Percentiles rank a stretch among this genome's conserved stretches.
These are phyloP conservation scores for Taiozyma sp. DNA, from an alignment of 1,139 yeast genomes.

Conservation along the genomic window DNA sequence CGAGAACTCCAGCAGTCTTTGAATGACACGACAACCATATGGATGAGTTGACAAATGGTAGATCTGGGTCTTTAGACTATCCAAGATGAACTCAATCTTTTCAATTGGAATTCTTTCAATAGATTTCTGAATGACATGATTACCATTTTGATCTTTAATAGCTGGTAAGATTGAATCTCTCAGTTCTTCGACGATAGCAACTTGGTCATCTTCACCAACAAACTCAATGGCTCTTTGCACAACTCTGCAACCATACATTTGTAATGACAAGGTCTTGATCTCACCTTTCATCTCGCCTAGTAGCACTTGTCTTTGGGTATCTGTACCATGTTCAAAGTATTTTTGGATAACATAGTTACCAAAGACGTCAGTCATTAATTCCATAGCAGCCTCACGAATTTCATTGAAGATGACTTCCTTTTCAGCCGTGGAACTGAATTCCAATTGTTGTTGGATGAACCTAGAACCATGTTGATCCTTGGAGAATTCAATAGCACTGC, in stretches of 20 bases:
- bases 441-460: constrained; percentile 87
- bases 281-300: constrained; percentile 76
- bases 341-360: constrained; percentile 97
- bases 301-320: constrained; percentile 63
- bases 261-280: constrained; percentile 72
- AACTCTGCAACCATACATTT: constrained; percentile 97
- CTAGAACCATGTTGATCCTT: constrained; percentile 97
- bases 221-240: constrained; percentile 92
- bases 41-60: constrained; percentile 92
- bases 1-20: constrained; percentile 77
- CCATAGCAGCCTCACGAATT: constrained; percentile 68
- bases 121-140: constrained; percentile 95
- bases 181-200: constrained; percentile 66
- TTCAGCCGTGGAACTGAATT: constrained; percentile 58
- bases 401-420: constrained; percentile 83
- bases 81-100: constrained; percentile 65
- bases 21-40: constrained; percentile 96
- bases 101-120: constrained; percentile 82
- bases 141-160: constrained; percentile 96
- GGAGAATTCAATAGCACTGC: constrained; percentile 88
- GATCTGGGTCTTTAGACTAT: constrained; percentile 71
- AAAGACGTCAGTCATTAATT: constrained; percentile 92
- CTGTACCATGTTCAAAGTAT: constrained; percentile 79
- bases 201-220: constrained; percentile 63
- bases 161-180: constrained; percentile 66